Percentiles rank a stretch among this genome's conserved stretches.
Conservation (phyloP, 257 asterid genomes). For the Apocynum venetum region DNA sequence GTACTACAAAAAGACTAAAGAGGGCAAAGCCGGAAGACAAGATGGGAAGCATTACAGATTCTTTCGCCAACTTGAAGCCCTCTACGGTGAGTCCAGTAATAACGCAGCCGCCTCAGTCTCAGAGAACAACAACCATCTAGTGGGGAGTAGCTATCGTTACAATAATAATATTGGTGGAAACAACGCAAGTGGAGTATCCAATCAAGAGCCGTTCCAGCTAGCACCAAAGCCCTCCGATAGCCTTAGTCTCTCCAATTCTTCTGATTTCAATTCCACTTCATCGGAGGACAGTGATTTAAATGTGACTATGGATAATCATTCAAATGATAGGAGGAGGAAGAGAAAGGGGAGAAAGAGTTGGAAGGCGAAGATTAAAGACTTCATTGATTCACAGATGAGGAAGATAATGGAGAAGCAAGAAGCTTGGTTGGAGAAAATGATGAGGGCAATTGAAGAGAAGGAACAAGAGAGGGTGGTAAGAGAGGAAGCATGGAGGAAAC, state of each 20-base stretch:
- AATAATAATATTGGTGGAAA: slow-evolving; percentile 1
- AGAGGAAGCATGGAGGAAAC: slow-evolving; percentile 83
- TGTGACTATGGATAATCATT: slow-evolving; percentile 17
- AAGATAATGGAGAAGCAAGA: slow-evolving; percentile 81
- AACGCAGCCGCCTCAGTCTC: slow-evolving; percentile 28
- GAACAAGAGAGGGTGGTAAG: slow-evolving; percentile 67
- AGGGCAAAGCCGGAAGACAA: slow-evolving; percentile 91
- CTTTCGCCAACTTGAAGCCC: slow-evolving; percentile 95
- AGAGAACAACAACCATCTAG: slow-evolving; percentile 27
- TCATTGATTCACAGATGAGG: slow-evolving; percentile 71
- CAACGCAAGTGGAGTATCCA: slow-evolving; percentile 22
- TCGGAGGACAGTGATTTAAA: slow-evolving; percentile 44
- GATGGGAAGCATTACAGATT: slow-evolving; percentile 95
- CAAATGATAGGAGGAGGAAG: slow-evolving; percentile 30
- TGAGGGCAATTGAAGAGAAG: slow-evolving; percentile 67
- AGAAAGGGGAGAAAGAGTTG: slow-evolving; percentile 44
- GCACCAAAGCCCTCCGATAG: slow-evolving; percentile 48
- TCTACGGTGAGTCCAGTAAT: slow-evolving; percentile 59
- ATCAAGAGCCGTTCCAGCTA: slow-evolving; percentile 36
- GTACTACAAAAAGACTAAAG: slow-evolving; percentile 95
- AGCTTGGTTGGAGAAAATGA: slow-evolving; percentile 77
- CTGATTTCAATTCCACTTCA: slow-evolving; percentile 49
- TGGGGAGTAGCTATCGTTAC: slow-evolving; percentile 23
- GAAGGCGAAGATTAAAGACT: slow-evolving; percentile 65
- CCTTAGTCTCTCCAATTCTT: slow-evolving; percentile 73